phyloP scores from a whole-genome alignment of 805 yeast genomes.

The Lachancea cidri region DNA sequence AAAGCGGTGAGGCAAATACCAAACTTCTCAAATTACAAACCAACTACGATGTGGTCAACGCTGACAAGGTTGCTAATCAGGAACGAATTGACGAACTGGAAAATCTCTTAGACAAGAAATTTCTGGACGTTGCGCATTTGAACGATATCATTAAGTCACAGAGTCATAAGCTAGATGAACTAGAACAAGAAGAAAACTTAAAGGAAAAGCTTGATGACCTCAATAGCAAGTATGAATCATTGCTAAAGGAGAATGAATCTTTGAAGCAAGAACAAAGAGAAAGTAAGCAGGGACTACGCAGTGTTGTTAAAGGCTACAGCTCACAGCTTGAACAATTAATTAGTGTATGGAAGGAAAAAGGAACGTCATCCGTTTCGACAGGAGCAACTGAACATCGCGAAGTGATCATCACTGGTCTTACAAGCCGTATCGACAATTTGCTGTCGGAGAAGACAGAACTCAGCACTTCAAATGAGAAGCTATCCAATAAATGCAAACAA shows the following conservation, averaged over 20 bases:
- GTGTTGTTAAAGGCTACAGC: slow-evolving; percentile 25
- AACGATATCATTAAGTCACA: slow-evolving; percentile 53
- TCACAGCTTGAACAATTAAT: slow-evolving; percentile 27
- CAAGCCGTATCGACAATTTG: slow-evolving; percentile 52
- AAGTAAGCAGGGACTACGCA: slow-evolving; percentile 30
- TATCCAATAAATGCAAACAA: slow-evolving; percentile 30
- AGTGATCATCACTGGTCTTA: slow-evolving; percentile 39
- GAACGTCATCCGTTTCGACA: slow-evolving; percentile 7
- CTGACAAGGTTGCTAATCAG: slow-evolving; percentile 41
- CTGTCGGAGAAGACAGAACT: slow-evolving; percentile 43
- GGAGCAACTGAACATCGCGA: slow-evolving; percentile 16
- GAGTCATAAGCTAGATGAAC: slow-evolving; percentile 41
- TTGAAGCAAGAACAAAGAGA: slow-evolving; percentile 37
- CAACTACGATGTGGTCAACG: slow-evolving; percentile 31
- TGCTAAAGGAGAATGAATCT: slow-evolving; percentile 41
- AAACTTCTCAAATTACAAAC: slow-evolving; percentile 15
- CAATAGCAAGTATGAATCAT: slow-evolving; percentile 40
- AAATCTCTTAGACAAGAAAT: slow-evolving; percentile 47
- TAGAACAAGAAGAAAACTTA: slow-evolving; percentile 41
- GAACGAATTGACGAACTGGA: slow-evolving; percentile 44
- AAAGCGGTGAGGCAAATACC: slow-evolving; percentile 24
- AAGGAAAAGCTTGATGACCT: slow-evolving; percentile 45
- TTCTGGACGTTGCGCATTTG: slow-evolving; percentile 47
- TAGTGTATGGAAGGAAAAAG: slow-evolving; percentile 19
- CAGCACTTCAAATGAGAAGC: slow-evolving; percentile 29